phyloP scores from a whole-genome alignment of 805 yeast genomes.

The Starmerella khaoyaiensis region DNA sequence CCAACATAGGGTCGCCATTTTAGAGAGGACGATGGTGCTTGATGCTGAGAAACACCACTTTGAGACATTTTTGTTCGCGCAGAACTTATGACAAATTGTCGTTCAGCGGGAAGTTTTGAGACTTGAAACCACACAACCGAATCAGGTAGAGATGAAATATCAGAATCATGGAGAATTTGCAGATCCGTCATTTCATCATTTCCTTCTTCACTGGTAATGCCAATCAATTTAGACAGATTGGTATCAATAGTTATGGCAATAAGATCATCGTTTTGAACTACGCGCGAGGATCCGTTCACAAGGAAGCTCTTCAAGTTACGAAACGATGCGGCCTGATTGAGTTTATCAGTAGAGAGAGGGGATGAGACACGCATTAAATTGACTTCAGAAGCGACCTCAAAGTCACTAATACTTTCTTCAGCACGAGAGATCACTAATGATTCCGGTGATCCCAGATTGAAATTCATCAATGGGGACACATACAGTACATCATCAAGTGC shows the following conservation, averaged over 20 bases:
- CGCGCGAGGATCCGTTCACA: conserved; percentile 38
- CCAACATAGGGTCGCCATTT: conserved; percentile 39
- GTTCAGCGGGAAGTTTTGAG: conserved; percentile 11
- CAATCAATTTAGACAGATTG: conserved; percentile 44
- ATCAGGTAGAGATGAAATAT: conserved; percentile 40
- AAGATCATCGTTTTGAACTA: conserved; percentile 51
- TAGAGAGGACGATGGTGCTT: conserved; percentile 24
- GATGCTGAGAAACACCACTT: conserved; percentile 39
- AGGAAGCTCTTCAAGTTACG: conserved; percentile 50
- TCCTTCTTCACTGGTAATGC: conserved; percentile 14
- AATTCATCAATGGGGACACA: conserved; percentile 48
- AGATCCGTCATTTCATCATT: conserved; percentile 38
- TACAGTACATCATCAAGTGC: conserved; percentile 34
- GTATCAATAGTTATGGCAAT: conserved; percentile 72
- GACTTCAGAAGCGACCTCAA: conserved; percentile 47
- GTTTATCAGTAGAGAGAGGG: conserved; percentile 51
- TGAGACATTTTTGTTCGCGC: conserved; percentile 54
- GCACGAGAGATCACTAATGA: conserved; percentile 17
- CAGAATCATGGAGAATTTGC: conserved; percentile 3
- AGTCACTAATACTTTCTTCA: conserved; percentile 1
- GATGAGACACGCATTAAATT: conserved; percentile 57
- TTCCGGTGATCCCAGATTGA: conserved; percentile 35
- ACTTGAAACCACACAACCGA: conserved; percentile 78
- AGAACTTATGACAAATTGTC: conserved; percentile 48
- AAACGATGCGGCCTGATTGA: conserved; percentile 48